Base-by-base conservation (phyloP, 2,329 filamentous ascomycete species). In the Penicillium crustosum region DNA sequence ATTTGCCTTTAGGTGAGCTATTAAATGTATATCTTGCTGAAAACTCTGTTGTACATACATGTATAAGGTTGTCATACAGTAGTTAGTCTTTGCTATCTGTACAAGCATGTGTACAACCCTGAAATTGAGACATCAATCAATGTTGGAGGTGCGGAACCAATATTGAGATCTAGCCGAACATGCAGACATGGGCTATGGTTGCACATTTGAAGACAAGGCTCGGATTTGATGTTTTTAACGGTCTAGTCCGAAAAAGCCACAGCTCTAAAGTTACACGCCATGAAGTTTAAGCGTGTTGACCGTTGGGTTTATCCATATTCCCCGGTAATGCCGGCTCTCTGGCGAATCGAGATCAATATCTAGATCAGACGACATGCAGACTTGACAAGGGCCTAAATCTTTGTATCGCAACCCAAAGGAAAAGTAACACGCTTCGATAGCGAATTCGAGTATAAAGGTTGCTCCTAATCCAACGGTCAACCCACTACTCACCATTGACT, bases 371-470 rank as follows among this genome's bases (percentile, higher is more conserved):
- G 25, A n/a, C 12, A 47, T 53, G 21, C 42, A 38, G 8, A 21
- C 9, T 31, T 38, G 51, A 53, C 51, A 39, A 39, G 41, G 41
- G 13, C 23, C n/a, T 21, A 39, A 4, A 10, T 38, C 10, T n/a
- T n/a, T 38, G 42, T 48, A 36, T 35, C 31, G 23, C 12, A 27
- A 15, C 2, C 13, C 2, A 7, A 43, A 43, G 19, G 6, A 13
- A 19, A 39, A 39, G 2, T 39, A 29, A 23, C 12, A 9, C 17
- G 15, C 6, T 19, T 27, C 2, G 43, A 49, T 25, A 41, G 25
- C 52, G 39, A 35, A 29, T 35, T 19, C 6, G 44, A 48, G 35
- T 54, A 49, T 54, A 54, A 54, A 54, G 33, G 2, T 33, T 19
- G 44, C 43, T n/a, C 27, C 15, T 33, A 15, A 41, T 17, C 43